Percentiles rank a stretch among this genome's conserved stretches.
Conservation (phyloP, 2,329 filamentous ascomycete species). For the Fusarium protoensiforme region DNA sequence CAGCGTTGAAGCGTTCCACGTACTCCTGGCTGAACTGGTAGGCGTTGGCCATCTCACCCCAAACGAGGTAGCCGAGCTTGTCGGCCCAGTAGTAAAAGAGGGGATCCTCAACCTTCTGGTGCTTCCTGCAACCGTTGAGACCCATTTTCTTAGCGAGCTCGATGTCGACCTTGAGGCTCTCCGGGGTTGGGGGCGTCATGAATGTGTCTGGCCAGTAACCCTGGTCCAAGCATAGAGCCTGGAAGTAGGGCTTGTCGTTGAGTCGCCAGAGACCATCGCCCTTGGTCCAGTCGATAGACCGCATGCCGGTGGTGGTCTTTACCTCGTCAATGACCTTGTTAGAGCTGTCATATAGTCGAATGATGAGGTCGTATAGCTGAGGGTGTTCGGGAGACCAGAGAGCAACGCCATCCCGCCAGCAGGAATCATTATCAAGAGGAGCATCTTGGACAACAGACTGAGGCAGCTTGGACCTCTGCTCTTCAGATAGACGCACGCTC, state of each 20-base stretch:
- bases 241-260: slow-evolving; percentile 69
- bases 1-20: slow-evolving; percentile 68
- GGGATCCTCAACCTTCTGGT: slow-evolving; percentile 73
- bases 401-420: slow-evolving; percentile 66
- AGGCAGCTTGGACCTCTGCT: slow-evolving; percentile 54
- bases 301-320: slow-evolving; percentile 70
- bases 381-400: slow-evolving; percentile 71
- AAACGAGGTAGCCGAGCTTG: slow-evolving; percentile 69
- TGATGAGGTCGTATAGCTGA: slow-evolving; percentile 64
- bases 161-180: slow-evolving; percentile 63
- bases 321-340: slow-evolving; percentile 64
- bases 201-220: slow-evolving; percentile 72
- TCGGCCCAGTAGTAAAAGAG: slow-evolving; percentile 71
- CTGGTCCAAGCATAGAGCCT: slow-evolving; percentile 69
- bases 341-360: slow-evolving; percentile 60
- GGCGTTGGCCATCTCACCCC: slow-evolving; percentile 73
- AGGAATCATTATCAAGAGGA: slow-evolving; percentile 51
- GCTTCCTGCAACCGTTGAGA: slow-evolving; percentile 73
- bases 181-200: slow-evolving; percentile 65
- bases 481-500: slow-evolving; percentile 58
- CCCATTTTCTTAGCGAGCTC: slow-evolving; percentile 69
- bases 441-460: slow-evolving; percentile 45
- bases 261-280: slow-evolving; percentile 69
- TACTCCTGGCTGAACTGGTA: slow-evolving; percentile 71
- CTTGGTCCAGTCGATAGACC: slow-evolving; percentile 67